Evolutionary conservation across 2,329 filamentous ascomycete genomes (phyloP).

Genomic region (Fusarium chuoi): DNA sequence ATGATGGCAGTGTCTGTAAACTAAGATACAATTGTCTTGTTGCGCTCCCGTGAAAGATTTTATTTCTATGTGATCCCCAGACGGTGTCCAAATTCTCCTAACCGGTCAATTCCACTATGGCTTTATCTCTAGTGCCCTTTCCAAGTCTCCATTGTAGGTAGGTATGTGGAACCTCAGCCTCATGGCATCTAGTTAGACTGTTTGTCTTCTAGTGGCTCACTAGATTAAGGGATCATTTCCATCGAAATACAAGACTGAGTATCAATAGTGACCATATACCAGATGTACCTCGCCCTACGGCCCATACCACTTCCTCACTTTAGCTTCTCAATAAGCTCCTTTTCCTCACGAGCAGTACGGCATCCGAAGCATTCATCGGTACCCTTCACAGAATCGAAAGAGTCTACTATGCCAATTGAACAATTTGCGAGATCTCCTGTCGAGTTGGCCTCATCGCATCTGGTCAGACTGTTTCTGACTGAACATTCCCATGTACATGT

Average conservation of each 20-base stretch:
- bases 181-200: too few relatives aligned
- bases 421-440: not conserved
- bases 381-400: not conserved
- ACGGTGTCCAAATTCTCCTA: accelerated
- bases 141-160: too few relatives aligned
- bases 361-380: accelerated
- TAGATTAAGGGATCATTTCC: not conserved
- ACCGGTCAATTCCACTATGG: too few relatives aligned
- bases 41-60: too few relatives aligned
- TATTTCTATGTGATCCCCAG: too few relatives aligned
- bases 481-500: not conserved
- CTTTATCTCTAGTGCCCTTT: too few relatives aligned
- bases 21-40: too few relatives aligned
- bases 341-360: not conserved
- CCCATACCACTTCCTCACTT: not conserved
- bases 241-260: not conserved
- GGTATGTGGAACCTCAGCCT: too few relatives aligned
- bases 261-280: not conserved
- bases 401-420: not conserved
- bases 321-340: not conserved
- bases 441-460: not conserved
- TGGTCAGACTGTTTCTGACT: not conserved
- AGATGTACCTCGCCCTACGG: accelerated
- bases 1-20: too few relatives aligned
- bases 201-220: not conserved